These are phyloP conservation scores for Chenopodium formosanum DNA, from an alignment of 148 eudicot species.

Conservation along the genomic window DNA sequence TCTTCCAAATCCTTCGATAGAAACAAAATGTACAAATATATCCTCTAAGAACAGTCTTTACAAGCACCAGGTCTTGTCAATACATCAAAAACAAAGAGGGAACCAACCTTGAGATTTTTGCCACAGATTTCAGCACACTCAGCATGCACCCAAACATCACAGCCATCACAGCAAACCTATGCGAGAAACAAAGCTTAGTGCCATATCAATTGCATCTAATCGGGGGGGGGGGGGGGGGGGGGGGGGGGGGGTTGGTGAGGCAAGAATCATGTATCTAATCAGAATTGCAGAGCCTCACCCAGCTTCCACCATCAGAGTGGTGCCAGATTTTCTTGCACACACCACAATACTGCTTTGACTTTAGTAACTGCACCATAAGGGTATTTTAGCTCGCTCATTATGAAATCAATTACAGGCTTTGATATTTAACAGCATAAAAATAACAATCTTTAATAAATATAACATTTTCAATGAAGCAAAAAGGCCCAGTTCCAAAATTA, in stretches of 20 bases:
- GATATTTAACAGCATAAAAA: conserved; percentile 14
- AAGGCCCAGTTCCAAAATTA: background rate
- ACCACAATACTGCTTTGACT: conserved; percentile 91
- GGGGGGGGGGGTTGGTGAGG: background rate
- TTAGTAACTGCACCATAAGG: conserved; percentile 48
- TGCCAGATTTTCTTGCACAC: conserved; percentile 92
- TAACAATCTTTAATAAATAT: background rate
- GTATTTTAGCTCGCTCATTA: no score
- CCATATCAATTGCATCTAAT: background rate
- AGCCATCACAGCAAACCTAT: conserved; percentile 95
- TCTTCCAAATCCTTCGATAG: conserved; percentile 47
- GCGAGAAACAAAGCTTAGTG: conserved; percentile 19
- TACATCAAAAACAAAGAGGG: conserved; percentile 9
- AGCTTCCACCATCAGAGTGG: conserved; percentile 89
- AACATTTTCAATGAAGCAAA: background rate
- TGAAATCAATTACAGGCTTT: background rate
- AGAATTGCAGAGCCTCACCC: conserved; percentile 53
- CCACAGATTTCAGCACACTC: conserved; percentile 71
- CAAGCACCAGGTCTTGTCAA: background rate
- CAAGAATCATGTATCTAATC: background rate
- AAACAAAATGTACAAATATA: background rate
- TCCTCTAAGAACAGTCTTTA: conserved; percentile 7
- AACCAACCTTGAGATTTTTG: conserved; percentile 66
- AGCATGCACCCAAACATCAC: conserved; percentile 95
- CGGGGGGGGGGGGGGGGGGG: background rate